Evolutionary conservation across 2,329 filamentous ascomycete genomes (phyloP).

Genomic region (Clarireedia paspali): DNA sequence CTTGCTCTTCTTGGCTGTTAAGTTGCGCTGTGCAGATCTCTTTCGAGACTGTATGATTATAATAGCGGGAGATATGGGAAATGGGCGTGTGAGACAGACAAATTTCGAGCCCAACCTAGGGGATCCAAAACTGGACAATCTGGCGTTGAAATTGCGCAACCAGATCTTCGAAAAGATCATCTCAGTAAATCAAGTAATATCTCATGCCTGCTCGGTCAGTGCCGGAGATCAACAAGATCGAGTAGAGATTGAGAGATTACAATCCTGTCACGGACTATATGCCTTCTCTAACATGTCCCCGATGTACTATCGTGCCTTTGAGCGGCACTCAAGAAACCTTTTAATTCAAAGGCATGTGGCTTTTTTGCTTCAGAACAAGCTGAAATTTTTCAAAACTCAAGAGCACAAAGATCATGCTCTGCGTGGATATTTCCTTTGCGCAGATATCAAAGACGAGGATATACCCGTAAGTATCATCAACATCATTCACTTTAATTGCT

Average conservation of each 20-base stretch:
- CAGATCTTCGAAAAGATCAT: neutral
- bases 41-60: constrained; percentile 1
- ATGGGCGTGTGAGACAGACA: neutral
- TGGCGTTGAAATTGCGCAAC: neutral
- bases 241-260: neutral
- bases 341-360: too few relatives aligned
- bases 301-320: too few relatives aligned
- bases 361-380: too few relatives aligned
- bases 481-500: too few relatives aligned
- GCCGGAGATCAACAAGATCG: neutral
- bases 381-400: too few relatives aligned
- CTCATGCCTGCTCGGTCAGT: fast-evolving
- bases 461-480: neutral
- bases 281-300: too few relatives aligned
- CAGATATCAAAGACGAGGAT: neutral
- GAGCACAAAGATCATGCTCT: too few relatives aligned
- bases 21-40: neutral
- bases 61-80: neutral
- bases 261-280: too few relatives aligned
- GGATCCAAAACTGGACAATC: neutral
- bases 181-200: too few relatives aligned
- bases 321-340: too few relatives aligned
- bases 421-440: neutral
- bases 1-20: neutral
- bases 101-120: neutral